A percentile compares a stretch with the other conserved stretches of the same genome.
Conservation (phyloP, 495 filamentous ascomycete species). For the Penicillium roqueforti region DNA sequence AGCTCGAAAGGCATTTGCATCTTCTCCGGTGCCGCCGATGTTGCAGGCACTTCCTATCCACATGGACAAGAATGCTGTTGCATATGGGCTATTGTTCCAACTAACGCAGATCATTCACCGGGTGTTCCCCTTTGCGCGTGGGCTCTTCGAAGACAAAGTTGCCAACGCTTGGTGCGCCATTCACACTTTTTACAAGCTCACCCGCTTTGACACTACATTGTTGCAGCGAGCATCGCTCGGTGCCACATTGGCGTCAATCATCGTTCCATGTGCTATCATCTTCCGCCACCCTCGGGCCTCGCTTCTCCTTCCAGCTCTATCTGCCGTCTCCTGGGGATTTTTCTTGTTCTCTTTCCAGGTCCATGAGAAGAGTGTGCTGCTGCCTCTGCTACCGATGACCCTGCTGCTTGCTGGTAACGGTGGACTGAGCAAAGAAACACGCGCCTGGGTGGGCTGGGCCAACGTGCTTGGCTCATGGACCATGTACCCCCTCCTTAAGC, state of each 20-base stretch:
- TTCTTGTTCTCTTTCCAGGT: constrained; percentile 97
- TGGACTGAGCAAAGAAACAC: constrained; percentile 66
- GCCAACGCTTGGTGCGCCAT: constrained; percentile 96
- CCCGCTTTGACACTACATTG: constrained; percentile 57
- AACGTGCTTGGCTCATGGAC: constrained; percentile 92
- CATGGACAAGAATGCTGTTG: constrained; percentile 57
- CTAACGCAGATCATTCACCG: constrained; percentile 76
- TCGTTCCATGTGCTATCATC: constrained; percentile 71
- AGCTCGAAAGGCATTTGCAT: constrained; percentile 33
- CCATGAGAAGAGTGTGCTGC: constrained; percentile 91
- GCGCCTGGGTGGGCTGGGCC: constrained; percentile 89
- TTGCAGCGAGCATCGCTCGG: constrained; percentile 75
- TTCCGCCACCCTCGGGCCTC: constrained; percentile 74
- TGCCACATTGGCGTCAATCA: constrained; percentile 70
- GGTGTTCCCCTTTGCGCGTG: constrained; percentile 91
- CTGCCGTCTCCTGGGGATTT: constrained; percentile 88
- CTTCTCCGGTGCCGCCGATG: constrained; percentile 51
- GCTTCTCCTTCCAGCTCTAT: constrained; percentile 72
- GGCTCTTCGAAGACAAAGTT: constrained; percentile 97
- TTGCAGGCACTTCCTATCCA: constrained; percentile 54
- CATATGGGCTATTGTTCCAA: constrained; percentile 72
- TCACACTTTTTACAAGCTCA: constrained; percentile 83
- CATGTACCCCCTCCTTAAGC: constrained; percentile 81
- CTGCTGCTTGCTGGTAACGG: constrained; percentile 72
- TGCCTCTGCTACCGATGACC: constrained; percentile 90